Conservation (phyloP, 805 yeast species). For the Spathaspora sp. region DNA sequence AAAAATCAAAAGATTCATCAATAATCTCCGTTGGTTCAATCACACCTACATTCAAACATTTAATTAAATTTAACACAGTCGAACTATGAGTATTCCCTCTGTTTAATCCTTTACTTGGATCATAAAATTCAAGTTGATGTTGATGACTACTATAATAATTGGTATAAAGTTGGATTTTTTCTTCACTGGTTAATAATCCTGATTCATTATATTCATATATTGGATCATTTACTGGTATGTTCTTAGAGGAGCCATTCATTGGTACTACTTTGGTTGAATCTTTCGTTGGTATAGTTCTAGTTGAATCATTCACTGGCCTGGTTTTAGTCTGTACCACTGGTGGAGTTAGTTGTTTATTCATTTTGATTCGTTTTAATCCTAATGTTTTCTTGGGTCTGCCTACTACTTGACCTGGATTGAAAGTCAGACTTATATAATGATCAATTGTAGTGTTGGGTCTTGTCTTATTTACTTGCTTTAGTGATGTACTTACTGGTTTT, state of each 20-base stretch:
- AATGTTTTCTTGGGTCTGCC: constrained; percentile 9
- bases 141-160: constrained; percentile 27
- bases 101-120: constrained; percentile 11
- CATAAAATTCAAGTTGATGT: constrained; percentile 9
- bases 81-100: constrained; percentile 2
- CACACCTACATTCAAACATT: background rate
- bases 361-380: constrained; percentile 14
- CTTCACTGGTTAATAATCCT: constrained; percentile 38
- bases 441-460: background rate
- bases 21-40: background rate
- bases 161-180: constrained; percentile 39
- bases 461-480: background rate
- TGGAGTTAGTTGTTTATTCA: constrained; percentile 4
- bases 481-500: too few relatives aligned
- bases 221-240: background rate
- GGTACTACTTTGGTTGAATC: background rate
- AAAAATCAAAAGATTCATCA: background rate
- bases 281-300: background rate
- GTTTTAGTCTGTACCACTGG: too few relatives aligned
- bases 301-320: background rate
- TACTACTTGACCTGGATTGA: background rate
- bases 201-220: constrained; percentile 16
- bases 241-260: background rate
- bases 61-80: constrained; percentile 1
- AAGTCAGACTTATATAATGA: background rate